These are phyloP conservation scores for Schizosaccharomyces pombe DNA, from an alignment of 805 yeast species.

Conservation along the genomic window DNA sequence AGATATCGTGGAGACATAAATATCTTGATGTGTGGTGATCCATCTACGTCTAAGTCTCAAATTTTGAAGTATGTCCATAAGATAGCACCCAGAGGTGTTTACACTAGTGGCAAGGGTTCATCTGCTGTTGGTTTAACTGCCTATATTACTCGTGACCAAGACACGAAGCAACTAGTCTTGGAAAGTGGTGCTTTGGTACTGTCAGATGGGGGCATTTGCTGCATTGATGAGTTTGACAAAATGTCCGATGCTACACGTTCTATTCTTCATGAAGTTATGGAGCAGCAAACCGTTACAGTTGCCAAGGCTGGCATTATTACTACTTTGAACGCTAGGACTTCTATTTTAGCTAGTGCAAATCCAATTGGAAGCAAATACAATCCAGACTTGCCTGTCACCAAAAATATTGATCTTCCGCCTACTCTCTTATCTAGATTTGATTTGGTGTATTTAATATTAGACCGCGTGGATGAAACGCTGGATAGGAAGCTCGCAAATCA, in stretches of 20 bases:
- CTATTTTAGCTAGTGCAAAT: constrained; percentile 87
- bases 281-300: constrained; percentile 91
- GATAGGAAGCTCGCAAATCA: constrained; percentile 80
- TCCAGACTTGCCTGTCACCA: constrained; percentile 83
- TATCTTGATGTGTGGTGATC: constrained; percentile 84
- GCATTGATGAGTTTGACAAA: constrained; percentile 95
- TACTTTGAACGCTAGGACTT: constrained; percentile 85
- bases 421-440: constrained; percentile 88
- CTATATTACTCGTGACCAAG: constrained; percentile 80
- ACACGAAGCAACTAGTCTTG: constrained; percentile 74
- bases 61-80: constrained; percentile 83
- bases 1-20: constrained; percentile 90
- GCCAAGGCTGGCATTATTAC: constrained; percentile 98
- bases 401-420: constrained; percentile 90
- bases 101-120: constrained; percentile 95
- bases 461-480: constrained; percentile 64
- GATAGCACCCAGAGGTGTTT: constrained; percentile 92
- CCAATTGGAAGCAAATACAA: constrained; percentile 91
- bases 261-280: constrained; percentile 96
- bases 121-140: constrained; percentile 98
- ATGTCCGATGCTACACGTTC: constrained; percentile 89
- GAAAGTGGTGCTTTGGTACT: constrained; percentile 92
- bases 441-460: constrained; percentile 73
- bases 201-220: constrained; percentile 95
- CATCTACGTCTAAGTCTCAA: constrained; percentile 93